Conservation (phyloP, 331 rosid genomes). For the Spiraea crenata region DNA sequence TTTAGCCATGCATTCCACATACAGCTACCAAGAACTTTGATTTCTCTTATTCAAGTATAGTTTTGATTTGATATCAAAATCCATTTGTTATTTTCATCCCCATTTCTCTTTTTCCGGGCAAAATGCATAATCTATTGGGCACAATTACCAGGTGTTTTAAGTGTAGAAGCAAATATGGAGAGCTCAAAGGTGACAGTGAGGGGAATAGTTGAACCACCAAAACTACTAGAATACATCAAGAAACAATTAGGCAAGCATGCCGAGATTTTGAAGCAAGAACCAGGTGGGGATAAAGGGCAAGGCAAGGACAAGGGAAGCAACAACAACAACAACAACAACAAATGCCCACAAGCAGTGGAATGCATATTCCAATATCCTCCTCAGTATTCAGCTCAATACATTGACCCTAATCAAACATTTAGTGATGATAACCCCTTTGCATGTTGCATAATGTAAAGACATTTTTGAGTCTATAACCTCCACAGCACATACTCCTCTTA, state of each 20-base stretch:
- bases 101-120: no score
- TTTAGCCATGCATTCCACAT: no score
- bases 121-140: no score
- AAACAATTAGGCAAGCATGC: conserved; percentile 55
- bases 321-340: not conserved
- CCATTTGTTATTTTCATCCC: no score
- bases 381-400: conserved; percentile 44
- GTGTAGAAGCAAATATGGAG: conserved; percentile 49
- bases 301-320: not conserved
- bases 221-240: conserved; percentile 38
- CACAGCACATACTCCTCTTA: not conserved
- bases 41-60: no score
- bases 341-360: not conserved
- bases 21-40: not conserved
- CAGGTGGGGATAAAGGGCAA: not conserved
- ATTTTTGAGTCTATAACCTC: not conserved
- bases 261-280: conserved; percentile 42
- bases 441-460: conserved; percentile 57
- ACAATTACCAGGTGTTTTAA: conserved; percentile 41
- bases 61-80: no score
- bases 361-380: conserved; percentile 43
- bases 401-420: conserved; percentile 48
- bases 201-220: conserved; percentile 49
- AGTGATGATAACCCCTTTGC: conserved; percentile 71
- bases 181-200: conserved; percentile 53